Evolutionary conservation across 306 rosid genomes (phyloP).

Genomic region (Vigna unguiculata): DNA sequence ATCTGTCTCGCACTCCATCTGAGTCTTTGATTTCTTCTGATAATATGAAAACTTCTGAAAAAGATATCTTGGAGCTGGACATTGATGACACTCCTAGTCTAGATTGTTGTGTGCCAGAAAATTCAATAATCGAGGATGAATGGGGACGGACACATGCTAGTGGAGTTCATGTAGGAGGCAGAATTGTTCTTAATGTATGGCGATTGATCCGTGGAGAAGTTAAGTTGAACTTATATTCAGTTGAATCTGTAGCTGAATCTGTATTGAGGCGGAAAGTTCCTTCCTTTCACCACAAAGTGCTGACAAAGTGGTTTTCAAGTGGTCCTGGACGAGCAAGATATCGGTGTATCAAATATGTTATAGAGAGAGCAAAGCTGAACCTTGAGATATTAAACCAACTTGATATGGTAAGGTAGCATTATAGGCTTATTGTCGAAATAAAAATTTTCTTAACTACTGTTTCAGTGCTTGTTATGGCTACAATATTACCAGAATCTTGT

Average conservation of each 20-base stretch:
- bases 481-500: constrained; percentile 9
- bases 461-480: constrained; percentile 24
- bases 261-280: constrained; percentile 89
- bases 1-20: constrained; percentile 81
- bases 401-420: constrained; percentile 72
- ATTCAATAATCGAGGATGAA: constrained; percentile 86
- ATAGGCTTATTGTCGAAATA: constrained; percentile 29
- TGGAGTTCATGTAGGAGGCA: constrained; percentile 93
- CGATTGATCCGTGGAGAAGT: constrained; percentile 90
- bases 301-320: constrained; percentile 86
- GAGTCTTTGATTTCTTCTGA: constrained; percentile 58
- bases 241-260: constrained; percentile 89
- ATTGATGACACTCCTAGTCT: constrained; percentile 54
- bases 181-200: constrained; percentile 95
- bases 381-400: constrained; percentile 84
- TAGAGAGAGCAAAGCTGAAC: constrained; percentile 73
- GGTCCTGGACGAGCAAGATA: constrained; percentile 83
- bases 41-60: constrained; percentile 52
- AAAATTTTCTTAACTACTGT: constrained; percentile 12
- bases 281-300: constrained; percentile 56
- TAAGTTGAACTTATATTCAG: constrained; percentile 82
- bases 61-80: constrained; percentile 52
- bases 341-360: constrained; percentile 75
- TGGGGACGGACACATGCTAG: constrained; percentile 99
- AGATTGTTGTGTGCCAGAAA: constrained; percentile 61